Percentiles rank a stretch among this genome's conserved stretches.
phyloP scores from a whole-genome alignment of 495 filamentous ascomycete species.

The Trichoderma gamsii region DNA sequence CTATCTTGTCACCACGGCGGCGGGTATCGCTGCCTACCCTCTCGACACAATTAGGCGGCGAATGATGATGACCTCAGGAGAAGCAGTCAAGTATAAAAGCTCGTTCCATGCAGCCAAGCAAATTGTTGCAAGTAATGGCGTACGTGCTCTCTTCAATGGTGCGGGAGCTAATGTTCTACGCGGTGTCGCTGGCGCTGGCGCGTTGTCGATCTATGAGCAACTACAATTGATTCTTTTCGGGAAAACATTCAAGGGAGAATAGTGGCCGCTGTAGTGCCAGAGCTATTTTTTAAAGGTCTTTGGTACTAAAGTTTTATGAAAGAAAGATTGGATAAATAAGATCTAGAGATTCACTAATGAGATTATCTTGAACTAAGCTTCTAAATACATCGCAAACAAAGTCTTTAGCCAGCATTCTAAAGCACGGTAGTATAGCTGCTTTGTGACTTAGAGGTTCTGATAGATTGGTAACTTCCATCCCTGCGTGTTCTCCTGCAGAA shows the following conservation, averaged over 20 bases:
- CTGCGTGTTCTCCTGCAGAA: slow-evolving; percentile 28
- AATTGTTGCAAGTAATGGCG: slow-evolving; percentile 94
- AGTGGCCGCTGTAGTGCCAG: neutral
- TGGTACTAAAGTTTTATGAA: neutral
- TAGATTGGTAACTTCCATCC: slow-evolving; percentile 33
- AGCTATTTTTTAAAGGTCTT: neutral
- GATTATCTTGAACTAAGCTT: too few species aligned
- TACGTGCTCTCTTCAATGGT: slow-evolving; percentile 99
- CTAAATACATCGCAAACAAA: neutral
- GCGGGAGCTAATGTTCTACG: slow-evolving; percentile 99
- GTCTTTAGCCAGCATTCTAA: neutral
- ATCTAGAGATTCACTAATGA: neutral
- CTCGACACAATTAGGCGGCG: slow-evolving; percentile 99
- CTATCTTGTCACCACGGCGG: slow-evolving; percentile 98
- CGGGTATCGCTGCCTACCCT: slow-evolving; percentile 99
- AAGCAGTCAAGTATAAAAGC: slow-evolving; percentile 98
- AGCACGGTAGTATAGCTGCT: neutral
- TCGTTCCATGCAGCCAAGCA: slow-evolving; percentile 89
- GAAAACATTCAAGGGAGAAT: slow-evolving; percentile 91
- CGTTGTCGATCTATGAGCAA: slow-evolving; percentile 99
- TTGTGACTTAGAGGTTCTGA: slow-evolving; percentile 19
- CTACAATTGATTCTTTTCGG: slow-evolving; percentile 97
- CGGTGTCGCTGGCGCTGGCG: slow-evolving; percentile 99
- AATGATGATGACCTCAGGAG: slow-evolving; percentile 98
- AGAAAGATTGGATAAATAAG: neutral